Base-by-base conservation (phyloP, 305 asterid species). In the Fraxinus platypoda region DNA sequence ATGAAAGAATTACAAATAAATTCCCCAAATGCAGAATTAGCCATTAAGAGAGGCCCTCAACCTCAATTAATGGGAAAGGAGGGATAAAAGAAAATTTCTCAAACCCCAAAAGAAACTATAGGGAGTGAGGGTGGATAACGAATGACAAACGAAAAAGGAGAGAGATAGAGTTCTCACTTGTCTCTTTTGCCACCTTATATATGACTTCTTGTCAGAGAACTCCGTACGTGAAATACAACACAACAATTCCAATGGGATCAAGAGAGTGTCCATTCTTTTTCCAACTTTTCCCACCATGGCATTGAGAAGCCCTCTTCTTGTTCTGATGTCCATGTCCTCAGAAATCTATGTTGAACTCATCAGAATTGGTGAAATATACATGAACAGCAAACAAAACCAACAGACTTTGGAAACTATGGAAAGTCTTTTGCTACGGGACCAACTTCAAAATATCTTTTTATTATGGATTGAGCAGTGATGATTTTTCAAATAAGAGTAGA, bases 111-210 rank as follows among this genome's bases (percentile, higher is more conserved):
- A 54, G 43, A 81, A 73, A 76, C 26, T 5, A 66, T 21, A 37
- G 78, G 30, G 41, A 35, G 43, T 66, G 84, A 23, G 68, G 79
- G 78, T 17, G 76, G 78, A 59, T 64, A 52, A 59, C 68, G 11
- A 62, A 38, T 4, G 70, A 74, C 11, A 17, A 66, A 21, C 8
- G 25, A 62, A 75, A 28, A 28, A 28, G 76, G 41, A 13, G 59
- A 84, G 88, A 88, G 87, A 88, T 71, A 81, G 83, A 87, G 78
- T 70, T 84, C 91, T 89, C 89, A 96, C 99, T 90, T 96, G 99
- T 94, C 99, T 93, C 87, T 96, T 96, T 89, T 93, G 98, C 99
- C 99, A 96, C 87, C 94, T 93, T 84, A 96, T 92, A 81, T 96
- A 96, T 59, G 98, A 84, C 86, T 94, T 96, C 92, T 94, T 96